These are phyloP conservation scores for Komagataella populi DNA, from an alignment of 805 yeast genomes.

Conservation along the genomic window DNA sequence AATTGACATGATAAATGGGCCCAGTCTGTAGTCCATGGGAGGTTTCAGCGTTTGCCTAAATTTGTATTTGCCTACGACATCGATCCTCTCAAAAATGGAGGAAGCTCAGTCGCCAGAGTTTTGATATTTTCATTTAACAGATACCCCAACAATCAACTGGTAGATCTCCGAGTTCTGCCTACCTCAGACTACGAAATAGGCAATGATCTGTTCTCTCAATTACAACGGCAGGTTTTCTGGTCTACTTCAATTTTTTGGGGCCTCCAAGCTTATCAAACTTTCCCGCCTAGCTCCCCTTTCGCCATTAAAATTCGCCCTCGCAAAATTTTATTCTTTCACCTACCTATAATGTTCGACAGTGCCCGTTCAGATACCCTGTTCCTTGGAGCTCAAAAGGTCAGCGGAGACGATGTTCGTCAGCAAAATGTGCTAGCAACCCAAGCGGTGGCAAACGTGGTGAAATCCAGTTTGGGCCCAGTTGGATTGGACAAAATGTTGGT, in stretches of 20 bases:
- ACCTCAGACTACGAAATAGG: too few relatives aligned
- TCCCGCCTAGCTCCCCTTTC: neutral
- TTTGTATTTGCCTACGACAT: too few relatives aligned
- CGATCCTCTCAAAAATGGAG: neutral
- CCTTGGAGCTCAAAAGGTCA: conserved; percentile 88
- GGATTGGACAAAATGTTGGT: conserved; percentile 98
- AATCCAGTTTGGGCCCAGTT: conserved; percentile 94
- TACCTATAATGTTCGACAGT: conserved; percentile 39
- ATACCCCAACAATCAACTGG: too few relatives aligned
- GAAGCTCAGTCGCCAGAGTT: too few relatives aligned
- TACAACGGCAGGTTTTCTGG: neutral
- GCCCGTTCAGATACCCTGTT: conserved; percentile 80
- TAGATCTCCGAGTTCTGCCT: too few relatives aligned
- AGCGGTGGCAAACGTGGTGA: conserved; percentile 72
- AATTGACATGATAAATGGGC: neutral
- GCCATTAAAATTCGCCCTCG: neutral
- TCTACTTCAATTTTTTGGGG: neutral
- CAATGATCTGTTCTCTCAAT: too few relatives aligned
- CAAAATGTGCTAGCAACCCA: conserved; percentile 93
- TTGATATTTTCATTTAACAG: too few relatives aligned
- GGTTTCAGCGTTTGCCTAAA: neutral
- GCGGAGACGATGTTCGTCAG: conserved; percentile 93
- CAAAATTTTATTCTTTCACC: conserved; percentile 2
- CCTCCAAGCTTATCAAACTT: neutral
- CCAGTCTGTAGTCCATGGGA: neutral